Evolutionary conservation across 805 yeast species (phyloP), one percentile per base, ranked within the genome.

Genomic region (Metschnikowia dekortorum): DNA sequence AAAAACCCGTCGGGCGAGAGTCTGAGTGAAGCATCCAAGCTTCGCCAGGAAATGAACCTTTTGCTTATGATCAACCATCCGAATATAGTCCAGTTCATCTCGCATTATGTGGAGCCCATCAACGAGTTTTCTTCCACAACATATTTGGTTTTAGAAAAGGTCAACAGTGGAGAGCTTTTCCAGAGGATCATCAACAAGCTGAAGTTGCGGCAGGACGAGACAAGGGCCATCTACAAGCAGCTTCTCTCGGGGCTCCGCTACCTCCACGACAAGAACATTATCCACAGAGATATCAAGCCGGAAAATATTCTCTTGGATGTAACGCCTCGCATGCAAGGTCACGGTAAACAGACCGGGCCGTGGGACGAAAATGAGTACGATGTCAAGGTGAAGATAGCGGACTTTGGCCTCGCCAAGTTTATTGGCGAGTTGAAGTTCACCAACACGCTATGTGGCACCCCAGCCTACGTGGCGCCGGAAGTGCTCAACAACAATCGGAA

Each of bases 381-480:
- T 52, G 78, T 87, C 7, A 68, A 69, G 52, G 89, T 87, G 8
- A 87, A 87, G 61, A 85, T 87, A 46, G 94, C 92, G 0, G 95
- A 87, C 67, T 87, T 87, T 67, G 97, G 97, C 0, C 65, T 81
- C 39, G 85, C 85, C 3, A 81, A 81, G 62, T 79, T 80, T 55
- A 78, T 87, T 40, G 92, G 92, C 6, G 89, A 85, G 57, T 68
- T 81, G 54, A 80, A 82, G 53, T 85, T 85, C 61, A 85, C 95
- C 8, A 83, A 83, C 57, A 87, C 95, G 0, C 66, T 87, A 38
- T 87, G 95, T 68, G 95, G 95, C 1, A 87, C 95, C 0, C 95
- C 95, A 0, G 89, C 92, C 0, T 87, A 87, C 61, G 94, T 87
- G 16, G 94, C 94, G 0, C 95, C 95, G 0, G 95, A 87, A 60